Evolutionary conservation across 1,284 basidiomycete species (phyloP), one percentile per base, ranked within the genome.

Genomic region (Sporisorium iseilematis-ciliati): DNA sequence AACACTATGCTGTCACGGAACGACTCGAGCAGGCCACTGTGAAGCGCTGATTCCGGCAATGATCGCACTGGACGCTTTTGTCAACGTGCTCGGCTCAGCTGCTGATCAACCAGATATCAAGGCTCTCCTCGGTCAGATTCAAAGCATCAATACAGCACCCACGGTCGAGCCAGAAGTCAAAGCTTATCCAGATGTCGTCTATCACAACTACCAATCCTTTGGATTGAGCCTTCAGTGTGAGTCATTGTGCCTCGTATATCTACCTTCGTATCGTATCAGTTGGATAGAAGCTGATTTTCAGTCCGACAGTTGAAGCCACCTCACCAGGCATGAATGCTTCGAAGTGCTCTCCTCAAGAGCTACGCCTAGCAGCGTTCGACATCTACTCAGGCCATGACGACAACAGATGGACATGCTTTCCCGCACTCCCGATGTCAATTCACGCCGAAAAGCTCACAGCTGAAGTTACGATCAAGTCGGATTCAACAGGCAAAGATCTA

Each of bases 201-300:
- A 75, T 35, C 54, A 60, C 53, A 75, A 66, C 41, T 75, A 66
- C 23, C 46, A 31, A 11, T 12, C 48, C 3, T n/a, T 67, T 0
- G 72, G 72, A 3, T 21, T 75, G 12, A 75, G 72, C 50, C 50
- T 75, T 5, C 72, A 75, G 38, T 75, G 66, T 75, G 33, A 69
- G 72, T 59, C n/a, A n/a, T n/a, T 10, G 14, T 38, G 25, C 7
- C 20, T 26, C 25, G 7, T 18, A 5, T 7, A 49, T n/a, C 1
- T 14, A 16, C 33, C 2, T n/a, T n/a, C n/a, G n/a, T 8, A 29
- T 20, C n/a, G 21, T 16, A 20, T 12, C 8, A 3, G 6, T n/a
- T 12, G 20, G 7, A 18, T 4, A 7, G 20, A 38, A 38, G 33
- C 31, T 51, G 51, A 11, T 4, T 29, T 7, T 53, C 16, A 29